phyloP scores from a whole-genome alignment of 2,329 filamentous ascomycete genomes.

The Aspergillus glaucus region DNA sequence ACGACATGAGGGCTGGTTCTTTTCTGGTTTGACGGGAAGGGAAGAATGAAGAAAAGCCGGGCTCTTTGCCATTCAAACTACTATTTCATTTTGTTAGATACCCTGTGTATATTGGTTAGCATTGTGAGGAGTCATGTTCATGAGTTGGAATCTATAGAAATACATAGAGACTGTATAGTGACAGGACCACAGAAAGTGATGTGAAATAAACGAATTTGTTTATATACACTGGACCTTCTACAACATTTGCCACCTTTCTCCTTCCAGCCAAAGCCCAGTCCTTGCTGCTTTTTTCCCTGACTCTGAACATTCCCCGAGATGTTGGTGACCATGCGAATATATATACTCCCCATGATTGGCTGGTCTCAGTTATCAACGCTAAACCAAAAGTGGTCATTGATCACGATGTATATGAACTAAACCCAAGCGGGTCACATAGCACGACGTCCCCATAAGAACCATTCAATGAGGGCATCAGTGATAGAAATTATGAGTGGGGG shows the following conservation, averaged over 20 bases:
- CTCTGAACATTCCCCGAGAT: too few relatives aligned
- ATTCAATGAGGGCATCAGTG: not conserved
- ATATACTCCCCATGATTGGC: too few relatives aligned
- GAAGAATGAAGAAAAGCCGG: not conserved
- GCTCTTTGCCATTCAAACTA: not conserved
- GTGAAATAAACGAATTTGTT: too few relatives aligned
- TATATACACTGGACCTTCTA: too few relatives aligned
- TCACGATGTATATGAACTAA: too few relatives aligned
- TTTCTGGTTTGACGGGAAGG: not conserved
- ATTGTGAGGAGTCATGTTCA: not conserved
- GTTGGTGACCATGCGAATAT: too few relatives aligned
- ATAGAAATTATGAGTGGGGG: too few relatives aligned
- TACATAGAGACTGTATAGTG: slow-evolving; percentile 5
- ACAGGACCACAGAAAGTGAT: too few relatives aligned
- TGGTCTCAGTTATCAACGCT: slow-evolving; percentile 6
- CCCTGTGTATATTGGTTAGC: not conserved
- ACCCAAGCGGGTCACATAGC: slow-evolving; percentile 2
- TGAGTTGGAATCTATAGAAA: slow-evolving; percentile 1
- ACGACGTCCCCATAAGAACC: slow-evolving; percentile 13
- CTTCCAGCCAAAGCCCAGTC: too few relatives aligned
- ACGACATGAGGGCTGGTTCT: slow-evolving; percentile 8
- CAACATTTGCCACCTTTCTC: too few relatives aligned
- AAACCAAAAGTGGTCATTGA: slow-evolving; percentile 19
- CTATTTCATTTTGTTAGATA: not conserved
- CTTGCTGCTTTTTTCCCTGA: too few relatives aligned